A percentile compares a stretch with the other conserved stretches of the same genome.
Conservation (phyloP, 176 grass and related monocot species). For the Urochloa ruziziensis region DNA sequence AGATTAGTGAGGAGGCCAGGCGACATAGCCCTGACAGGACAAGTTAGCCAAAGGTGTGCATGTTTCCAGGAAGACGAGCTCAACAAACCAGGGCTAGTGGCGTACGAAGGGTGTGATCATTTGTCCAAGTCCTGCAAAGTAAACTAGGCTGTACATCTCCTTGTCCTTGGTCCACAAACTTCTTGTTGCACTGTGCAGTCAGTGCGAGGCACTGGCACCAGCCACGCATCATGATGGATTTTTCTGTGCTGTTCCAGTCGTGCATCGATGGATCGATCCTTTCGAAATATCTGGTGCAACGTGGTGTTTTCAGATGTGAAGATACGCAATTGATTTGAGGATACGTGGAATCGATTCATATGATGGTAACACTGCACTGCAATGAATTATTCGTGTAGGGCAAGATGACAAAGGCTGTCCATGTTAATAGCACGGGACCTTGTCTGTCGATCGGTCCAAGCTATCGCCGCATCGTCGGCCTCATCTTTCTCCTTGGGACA, state of each 20-base stretch:
- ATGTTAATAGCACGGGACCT: slow-evolving; percentile 3
- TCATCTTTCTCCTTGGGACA: background rate
- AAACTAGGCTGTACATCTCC: slow-evolving; percentile 15
- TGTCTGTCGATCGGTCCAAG: background rate
- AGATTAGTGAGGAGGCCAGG: slow-evolving; percentile 67
- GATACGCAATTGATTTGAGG: slow-evolving; percentile 37
- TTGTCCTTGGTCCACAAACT: background rate
- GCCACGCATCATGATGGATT: background rate
- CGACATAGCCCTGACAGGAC: slow-evolving; percentile 81
- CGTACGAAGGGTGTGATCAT: slow-evolving; percentile 69
- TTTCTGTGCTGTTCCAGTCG: background rate
- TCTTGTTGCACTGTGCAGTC: background rate
- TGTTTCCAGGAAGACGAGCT: slow-evolving; percentile 83
- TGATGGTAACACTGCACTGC: background rate
- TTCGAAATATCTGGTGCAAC: background rate
- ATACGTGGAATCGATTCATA: slow-evolving; percentile 19
- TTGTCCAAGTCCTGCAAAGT: slow-evolving; percentile 67
- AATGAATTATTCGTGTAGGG: slow-evolving; percentile 13
- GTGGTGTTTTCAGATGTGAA: slow-evolving; percentile 26
- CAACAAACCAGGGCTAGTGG: slow-evolving; percentile 49
- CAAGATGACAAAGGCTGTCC: background rate
- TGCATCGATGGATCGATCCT: background rate
- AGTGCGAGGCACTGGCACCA: background rate
- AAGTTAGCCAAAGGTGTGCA: slow-evolving; percentile 83
- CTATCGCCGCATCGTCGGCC: background rate